Evolutionary conservation across 2,329 filamentous ascomycete genomes (phyloP).

Genomic region (Exophiala bonariae): DNA sequence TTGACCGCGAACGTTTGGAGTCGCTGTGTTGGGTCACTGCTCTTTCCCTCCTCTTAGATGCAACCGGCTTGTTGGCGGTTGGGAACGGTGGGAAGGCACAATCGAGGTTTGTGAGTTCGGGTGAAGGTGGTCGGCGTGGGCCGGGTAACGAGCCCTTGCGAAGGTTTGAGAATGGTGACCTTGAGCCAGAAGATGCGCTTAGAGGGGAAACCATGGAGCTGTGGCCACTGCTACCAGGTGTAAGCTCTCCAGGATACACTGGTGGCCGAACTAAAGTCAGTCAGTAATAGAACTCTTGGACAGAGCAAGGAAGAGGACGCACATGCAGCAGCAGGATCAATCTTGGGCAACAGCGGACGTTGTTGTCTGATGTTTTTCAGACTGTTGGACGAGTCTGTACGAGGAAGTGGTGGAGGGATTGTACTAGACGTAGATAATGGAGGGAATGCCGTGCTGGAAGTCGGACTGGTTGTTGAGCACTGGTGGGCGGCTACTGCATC

Average conservation of each 20-base stretch:
- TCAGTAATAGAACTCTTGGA: conserved; percentile 3
- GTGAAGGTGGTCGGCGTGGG: conserved; percentile 41
- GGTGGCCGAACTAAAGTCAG: conserved; percentile 7
- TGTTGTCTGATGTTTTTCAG: conserved; percentile 8
- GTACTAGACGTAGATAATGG: conserved; percentile 2
- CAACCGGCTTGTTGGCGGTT: conserved; percentile 33
- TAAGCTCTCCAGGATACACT: conserved; percentile 48
- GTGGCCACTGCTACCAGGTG: conserved; percentile 62
- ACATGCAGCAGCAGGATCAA: conserved; percentile 21
- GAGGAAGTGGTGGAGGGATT: conserved; percentile 15
- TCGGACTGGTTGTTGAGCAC: conserved; percentile 50
- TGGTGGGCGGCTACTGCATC: conserved; percentile 83
- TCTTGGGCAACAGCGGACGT: conserved; percentile 21
- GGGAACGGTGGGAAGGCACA: conserved; percentile 57
- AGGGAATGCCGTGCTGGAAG: conserved; percentile 25
- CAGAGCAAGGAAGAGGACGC: conserved; percentile 3
- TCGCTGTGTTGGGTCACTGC: conserved; percentile 13
- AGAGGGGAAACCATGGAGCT: conserved; percentile 65
- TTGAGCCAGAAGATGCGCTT: conserved; percentile 51
- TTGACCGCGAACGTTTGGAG: conserved; percentile 24
- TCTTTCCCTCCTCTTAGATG: conserved; percentile 14
- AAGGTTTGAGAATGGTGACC: conserved; percentile 40
- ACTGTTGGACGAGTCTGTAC: conserved; percentile 17
- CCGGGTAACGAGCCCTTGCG: conserved; percentile 42
- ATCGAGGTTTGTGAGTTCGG: conserved; percentile 51